Evolutionary conservation across 148 eudicot species (phyloP).

Genomic region (Polygonum maritimum): DNA sequence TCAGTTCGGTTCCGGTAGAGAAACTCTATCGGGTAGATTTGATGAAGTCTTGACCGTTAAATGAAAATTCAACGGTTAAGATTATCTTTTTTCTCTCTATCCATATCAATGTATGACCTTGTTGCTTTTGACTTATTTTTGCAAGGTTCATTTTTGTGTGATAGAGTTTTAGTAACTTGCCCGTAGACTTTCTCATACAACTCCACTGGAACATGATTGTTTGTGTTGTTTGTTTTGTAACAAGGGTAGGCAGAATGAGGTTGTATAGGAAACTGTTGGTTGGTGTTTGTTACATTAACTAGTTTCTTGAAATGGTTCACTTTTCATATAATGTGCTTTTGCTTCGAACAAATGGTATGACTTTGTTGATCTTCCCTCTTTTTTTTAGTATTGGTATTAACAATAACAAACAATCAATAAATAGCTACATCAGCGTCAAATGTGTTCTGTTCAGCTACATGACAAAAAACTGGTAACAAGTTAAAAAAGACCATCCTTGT

Average conservation of each 20-base stretch:
- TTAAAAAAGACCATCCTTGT: neutral
- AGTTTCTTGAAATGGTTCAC: neutral
- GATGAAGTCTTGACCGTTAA: no score
- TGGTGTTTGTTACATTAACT: neutral
- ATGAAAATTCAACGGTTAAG: no score
- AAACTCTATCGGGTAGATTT: no score
- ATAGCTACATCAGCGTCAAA: neutral
- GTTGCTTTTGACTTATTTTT: no score
- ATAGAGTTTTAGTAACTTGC: no score
- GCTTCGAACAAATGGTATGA: neutral
- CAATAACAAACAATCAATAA: neutral
- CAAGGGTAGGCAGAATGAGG: neutral
- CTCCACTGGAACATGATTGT: no score
- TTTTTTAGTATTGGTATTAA: no score
- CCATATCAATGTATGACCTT: no score
- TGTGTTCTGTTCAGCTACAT: neutral
- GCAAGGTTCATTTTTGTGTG: no score
- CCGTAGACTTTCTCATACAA: no score
- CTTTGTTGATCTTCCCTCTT: neutral
- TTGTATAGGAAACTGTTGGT: slow-evolving; percentile 1
- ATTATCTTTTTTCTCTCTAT: no score
- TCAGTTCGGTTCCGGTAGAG: neutral
- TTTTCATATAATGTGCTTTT: neutral
- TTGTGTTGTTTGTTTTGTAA: neutral
- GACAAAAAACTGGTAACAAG: neutral